These are phyloP conservation scores for Limnanthes douglasii DNA, from an alignment of 345 rosid genomes.

Conservation along the genomic window DNA sequence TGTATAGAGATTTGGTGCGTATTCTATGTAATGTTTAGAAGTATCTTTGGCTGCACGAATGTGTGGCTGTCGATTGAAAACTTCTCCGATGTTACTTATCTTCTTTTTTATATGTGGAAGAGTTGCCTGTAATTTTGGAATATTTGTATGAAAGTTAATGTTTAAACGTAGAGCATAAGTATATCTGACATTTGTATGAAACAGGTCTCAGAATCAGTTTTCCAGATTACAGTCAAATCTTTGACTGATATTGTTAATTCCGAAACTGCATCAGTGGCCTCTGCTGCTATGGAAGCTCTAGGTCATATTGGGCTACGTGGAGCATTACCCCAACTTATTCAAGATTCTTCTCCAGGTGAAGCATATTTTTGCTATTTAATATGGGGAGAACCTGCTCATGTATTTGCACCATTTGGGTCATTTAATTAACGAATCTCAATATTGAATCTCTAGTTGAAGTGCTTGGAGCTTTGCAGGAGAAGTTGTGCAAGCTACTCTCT, in stretches of 20 bases:
- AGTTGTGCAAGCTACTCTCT: constrained; percentile 59
- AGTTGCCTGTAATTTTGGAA: no score
- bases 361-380: constrained; percentile 4
- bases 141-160: not conserved
- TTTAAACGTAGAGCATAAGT: not conserved
- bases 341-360: constrained; percentile 52
- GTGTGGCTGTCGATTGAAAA: no score
- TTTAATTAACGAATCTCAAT: constrained; percentile 6
- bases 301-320: constrained; percentile 83
- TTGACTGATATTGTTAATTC: constrained; percentile 50
- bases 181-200: constrained; percentile 6
- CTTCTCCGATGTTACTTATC: no score
- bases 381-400: constrained; percentile 4
- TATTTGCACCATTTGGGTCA: constrained; percentile 2
- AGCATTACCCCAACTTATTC: constrained; percentile 41
- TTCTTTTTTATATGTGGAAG: no score
- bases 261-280: constrained; percentile 62
- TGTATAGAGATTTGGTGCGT: no score
- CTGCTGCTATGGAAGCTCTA: constrained; percentile 88
- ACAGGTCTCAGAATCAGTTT: constrained; percentile 52
- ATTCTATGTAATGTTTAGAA: no score
- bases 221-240: constrained; percentile 49
- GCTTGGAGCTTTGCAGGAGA: constrained; percentile 46
- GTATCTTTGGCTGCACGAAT: no score
- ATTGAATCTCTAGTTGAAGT: constrained; percentile 41